Evolutionary conservation across 2,329 filamentous ascomycete species (phyloP).

Genomic region (Fusarium sp.): DNA sequence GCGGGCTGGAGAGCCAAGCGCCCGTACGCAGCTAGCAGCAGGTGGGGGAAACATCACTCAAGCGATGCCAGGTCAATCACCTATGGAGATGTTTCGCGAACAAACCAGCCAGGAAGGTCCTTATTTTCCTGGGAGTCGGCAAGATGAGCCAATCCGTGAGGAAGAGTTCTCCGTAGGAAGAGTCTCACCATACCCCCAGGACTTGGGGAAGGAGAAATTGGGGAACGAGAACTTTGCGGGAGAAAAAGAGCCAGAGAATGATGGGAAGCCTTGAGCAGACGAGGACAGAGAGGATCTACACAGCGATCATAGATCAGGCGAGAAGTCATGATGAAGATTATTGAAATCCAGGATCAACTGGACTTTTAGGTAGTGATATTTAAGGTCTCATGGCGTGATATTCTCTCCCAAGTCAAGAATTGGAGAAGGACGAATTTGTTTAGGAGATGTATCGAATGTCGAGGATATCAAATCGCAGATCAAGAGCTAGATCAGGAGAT

Average conservation of each 20-base stretch:
- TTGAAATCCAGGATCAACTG: background rate
- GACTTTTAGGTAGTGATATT: constrained; percentile 4
- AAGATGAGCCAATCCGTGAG: background rate
- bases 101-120: too few species aligned
- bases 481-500: background rate
- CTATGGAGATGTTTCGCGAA: too few species aligned
- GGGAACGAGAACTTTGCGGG: background rate
- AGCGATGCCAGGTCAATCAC: too few species aligned
- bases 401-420: constrained; percentile 3
- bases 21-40: background rate
- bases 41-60: background rate
- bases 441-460: background rate
- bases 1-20: background rate
- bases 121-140: too few species aligned
- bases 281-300: background rate
- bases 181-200: background rate
- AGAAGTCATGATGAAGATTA: background rate
- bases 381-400: constrained; percentile 2
- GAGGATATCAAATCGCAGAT: constrained; percentile 4
- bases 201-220: background rate
- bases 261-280: background rate
- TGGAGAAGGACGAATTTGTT: background rate
- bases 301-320: background rate
- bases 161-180: background rate
- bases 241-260: background rate